These are phyloP conservation scores for Pezicula carpinea DNA, from an alignment of 2,329 filamentous ascomycete species.

Conservation along the genomic window DNA sequence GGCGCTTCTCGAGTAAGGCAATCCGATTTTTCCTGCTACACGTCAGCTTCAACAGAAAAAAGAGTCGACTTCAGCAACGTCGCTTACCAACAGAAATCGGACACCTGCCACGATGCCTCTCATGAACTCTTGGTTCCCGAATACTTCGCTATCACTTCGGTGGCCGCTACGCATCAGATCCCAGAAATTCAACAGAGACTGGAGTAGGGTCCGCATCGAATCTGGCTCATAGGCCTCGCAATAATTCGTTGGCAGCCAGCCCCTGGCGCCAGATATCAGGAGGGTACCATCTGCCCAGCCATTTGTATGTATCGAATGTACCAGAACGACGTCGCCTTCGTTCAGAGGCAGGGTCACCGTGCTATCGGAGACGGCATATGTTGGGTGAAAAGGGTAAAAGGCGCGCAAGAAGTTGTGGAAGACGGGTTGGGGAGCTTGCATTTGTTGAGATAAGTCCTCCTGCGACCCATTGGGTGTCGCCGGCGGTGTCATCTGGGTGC, in stretches of 20 bases:
- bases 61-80: not conserved
- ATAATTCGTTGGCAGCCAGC: slow-evolving; percentile 97
- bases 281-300: slow-evolving; percentile 97
- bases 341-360: slow-evolving; percentile 86
- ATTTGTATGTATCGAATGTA: slow-evolving; percentile 96
- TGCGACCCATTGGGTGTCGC: slow-evolving; percentile 66
- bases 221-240: slow-evolving; percentile 92
- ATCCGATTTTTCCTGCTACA: slow-evolving; percentile 73
- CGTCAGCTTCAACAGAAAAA: slow-evolving; percentile 8
- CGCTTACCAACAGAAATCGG: slow-evolving; percentile 76
- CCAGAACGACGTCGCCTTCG: slow-evolving; percentile 85
- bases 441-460: slow-evolving; percentile 43
- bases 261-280: slow-evolving; percentile 76
- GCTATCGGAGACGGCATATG: slow-evolving; percentile 69
- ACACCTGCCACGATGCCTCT: slow-evolving; percentile 91
- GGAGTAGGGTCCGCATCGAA: slow-evolving; percentile 78
- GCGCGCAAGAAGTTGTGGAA: slow-evolving; percentile 95
- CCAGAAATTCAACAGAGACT: slow-evolving; percentile 87
- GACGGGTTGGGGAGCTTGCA: slow-evolving; percentile 50
- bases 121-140: slow-evolving; percentile 90
- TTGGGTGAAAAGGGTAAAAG: slow-evolving; percentile 87
- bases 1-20: slow-evolving; percentile 80
- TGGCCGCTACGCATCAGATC: slow-evolving; percentile 77
- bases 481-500: slow-evolving; percentile 67
- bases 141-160: slow-evolving; percentile 70